Conservation (phyloP, 2,329 filamentous ascomycete species). For the Sphaerulina vaccinii region DNA sequence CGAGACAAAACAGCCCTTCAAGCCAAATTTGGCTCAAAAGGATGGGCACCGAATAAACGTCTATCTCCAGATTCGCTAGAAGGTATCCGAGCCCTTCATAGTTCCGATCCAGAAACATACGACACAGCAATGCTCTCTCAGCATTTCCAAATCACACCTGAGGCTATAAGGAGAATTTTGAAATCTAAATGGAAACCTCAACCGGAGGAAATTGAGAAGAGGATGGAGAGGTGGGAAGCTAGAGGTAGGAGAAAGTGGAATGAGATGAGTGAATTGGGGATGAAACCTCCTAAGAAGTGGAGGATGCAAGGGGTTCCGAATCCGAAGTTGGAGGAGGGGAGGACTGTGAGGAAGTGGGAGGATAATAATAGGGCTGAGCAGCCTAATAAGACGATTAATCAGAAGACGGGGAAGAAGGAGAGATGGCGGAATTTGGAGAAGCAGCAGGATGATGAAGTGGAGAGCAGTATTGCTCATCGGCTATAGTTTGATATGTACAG, state of each 20-base stretch:
- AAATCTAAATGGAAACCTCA: constrained; percentile 71
- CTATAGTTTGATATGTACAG: not conserved
- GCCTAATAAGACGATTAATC: not conserved
- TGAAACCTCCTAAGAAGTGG: constrained; percentile 57
- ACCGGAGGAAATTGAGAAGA: constrained; percentile 46
- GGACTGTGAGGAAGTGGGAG: constrained; percentile 9
- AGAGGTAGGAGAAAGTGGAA: constrained; percentile 51
- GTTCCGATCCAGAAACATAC: constrained; percentile 73
- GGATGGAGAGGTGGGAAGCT: constrained; percentile 48
- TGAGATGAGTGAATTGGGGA: constrained; percentile 50
- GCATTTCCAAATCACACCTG: constrained; percentile 81
- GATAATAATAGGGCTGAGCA: constrained; percentile 4
- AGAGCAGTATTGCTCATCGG: constrained; percentile 2
- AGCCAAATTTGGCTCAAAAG: constrained; percentile 71
- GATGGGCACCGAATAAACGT: constrained; percentile 80
- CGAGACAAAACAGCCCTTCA: constrained; percentile 72
- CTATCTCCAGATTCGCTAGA: constrained; percentile 88
- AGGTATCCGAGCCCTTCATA: constrained; percentile 82
- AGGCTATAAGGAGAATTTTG: constrained; percentile 83
- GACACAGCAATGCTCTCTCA: constrained; percentile 70
- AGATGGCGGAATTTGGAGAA: constrained; percentile 6
- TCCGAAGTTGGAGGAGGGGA: constrained; percentile 12
- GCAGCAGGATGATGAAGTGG: not conserved
- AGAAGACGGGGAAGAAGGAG: constrained; percentile 7
- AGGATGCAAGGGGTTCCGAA: constrained; percentile 45